Base-by-base conservation (phyloP, 2,329 filamentous ascomycete species). In the Pseudocercospora eumusae region DNA sequence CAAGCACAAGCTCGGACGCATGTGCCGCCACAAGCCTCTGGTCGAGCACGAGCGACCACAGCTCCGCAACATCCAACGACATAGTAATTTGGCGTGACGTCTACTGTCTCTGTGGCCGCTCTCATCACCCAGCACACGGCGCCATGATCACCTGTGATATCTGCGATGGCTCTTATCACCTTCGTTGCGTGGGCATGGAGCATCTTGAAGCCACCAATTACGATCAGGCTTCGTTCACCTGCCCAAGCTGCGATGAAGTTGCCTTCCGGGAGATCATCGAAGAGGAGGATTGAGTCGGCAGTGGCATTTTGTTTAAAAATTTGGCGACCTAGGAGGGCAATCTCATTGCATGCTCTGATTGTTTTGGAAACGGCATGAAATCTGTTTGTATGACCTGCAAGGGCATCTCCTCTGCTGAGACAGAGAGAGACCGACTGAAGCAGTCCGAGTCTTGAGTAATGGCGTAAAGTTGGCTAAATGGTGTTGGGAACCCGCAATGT, bases 81-180 rank as follows among this genome's bases (percentile, higher is more conserved):
- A 33, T 31, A 13, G 15, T 56, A 7, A 45, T 56, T 11, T 56
- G 31, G 54, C 54, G 23, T 25, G 54, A 56, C 5, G 54, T 45
- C 21, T 54, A 53, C 49, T 59, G 57, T 49, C 33, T 54, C 49
- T 59, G 57, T 18, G 47, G 36, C 10, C 47, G 49, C 20, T 44
- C 57, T 4, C 44, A 42, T 21, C 47, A 59, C 33, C 49, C 47
- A 42, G 31, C 57, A 13, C 57, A 53, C 23, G 57, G 47, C 23
- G 33, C 36, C 20, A 59, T 59, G 57, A 42, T 42, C 28, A 23
- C 47, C 11, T 59, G 57, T n/a, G 23, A 27, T n/a, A 40, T 53
- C 27, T 59, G 57, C 47, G 49, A 54, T 23, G 20, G 36, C 15
- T 59, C 45, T n/a, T 59, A 53, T 23, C 57, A 59, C 28, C 8